Evolutionary conservation across 768 basidiomycete genomes (phyloP).

Genomic region (Candolleomyces aberdarensis): DNA sequence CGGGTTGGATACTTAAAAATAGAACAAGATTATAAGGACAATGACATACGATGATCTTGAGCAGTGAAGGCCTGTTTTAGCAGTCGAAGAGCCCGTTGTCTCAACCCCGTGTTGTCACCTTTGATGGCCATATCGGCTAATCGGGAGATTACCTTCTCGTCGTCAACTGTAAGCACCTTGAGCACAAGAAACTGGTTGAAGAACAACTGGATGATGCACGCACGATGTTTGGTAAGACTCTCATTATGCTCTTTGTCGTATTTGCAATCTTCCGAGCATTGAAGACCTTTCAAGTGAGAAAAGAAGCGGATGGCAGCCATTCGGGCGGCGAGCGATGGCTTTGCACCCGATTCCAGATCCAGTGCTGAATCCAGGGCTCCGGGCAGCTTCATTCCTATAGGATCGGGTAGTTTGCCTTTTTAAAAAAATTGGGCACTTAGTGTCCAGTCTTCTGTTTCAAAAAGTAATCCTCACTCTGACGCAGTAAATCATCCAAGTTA

Average conservation of each 20-base stretch:
- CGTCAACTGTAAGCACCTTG: neutral
- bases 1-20: too few relatives aligned
- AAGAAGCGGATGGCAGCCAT: neutral
- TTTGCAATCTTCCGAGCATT: too few relatives aligned
- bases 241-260: neutral
- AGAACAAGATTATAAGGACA: too few relatives aligned
- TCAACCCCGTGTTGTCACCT: neutral
- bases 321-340: too few relatives aligned
- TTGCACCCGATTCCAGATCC: neutral
- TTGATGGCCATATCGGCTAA: neutral
- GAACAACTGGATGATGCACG: too few relatives aligned
- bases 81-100: neutral
- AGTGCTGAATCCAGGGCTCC: neutral
- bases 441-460: too few relatives aligned
- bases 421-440: too few relatives aligned
- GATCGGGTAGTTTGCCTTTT: neutral
- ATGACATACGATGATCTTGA: too few relatives aligned
- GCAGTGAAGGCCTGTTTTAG: neutral
- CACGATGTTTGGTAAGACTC: neutral
- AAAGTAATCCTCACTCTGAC: too few relatives aligned
- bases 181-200: too few relatives aligned
- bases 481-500: too few relatives aligned
- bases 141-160: neutral
- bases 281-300: neutral
- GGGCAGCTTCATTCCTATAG: neutral